Percentiles rank a stretch among this genome's conserved stretches.
phyloP scores from a whole-genome alignment of 177 flowering plant species.

The Vitis hybrid region DNA sequence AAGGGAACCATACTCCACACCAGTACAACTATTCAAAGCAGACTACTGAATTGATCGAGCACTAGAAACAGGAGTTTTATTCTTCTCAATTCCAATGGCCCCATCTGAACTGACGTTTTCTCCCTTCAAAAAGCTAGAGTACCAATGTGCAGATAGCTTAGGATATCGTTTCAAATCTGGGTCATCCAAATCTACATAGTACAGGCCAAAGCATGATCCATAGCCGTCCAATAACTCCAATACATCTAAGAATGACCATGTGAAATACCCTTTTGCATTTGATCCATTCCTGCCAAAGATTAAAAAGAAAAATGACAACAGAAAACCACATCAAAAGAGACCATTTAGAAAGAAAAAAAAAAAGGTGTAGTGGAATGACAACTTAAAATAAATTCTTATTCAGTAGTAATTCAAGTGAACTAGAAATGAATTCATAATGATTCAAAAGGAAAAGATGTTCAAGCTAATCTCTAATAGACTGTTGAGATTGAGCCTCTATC shows the following conservation, averaged over 20 bases:
- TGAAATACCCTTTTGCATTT: slow-evolving; percentile 36
- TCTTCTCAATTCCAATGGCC: slow-evolving; percentile 7
- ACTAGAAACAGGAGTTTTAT: slow-evolving; percentile 5
- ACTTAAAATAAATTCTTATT: slow-evolving; percentile 10
- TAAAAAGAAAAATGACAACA: too few relatives aligned
- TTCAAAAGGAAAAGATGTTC: too few relatives aligned
- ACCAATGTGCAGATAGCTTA: slow-evolving; percentile 62
- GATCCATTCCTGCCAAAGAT: slow-evolving; percentile 49
- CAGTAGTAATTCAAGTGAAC: neutral
- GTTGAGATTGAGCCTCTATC: too few relatives aligned
- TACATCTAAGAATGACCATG: slow-evolving; percentile 53
- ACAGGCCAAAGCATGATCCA: slow-evolving; percentile 31
- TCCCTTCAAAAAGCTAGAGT: slow-evolving; percentile 49
- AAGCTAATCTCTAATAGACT: too few relatives aligned
- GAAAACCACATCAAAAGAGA: too few relatives aligned
- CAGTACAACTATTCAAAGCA: neutral
- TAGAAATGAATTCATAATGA: neutral
- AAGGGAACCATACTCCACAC: too few relatives aligned
- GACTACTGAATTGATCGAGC: slow-evolving; percentile 2
- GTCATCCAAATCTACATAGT: slow-evolving; percentile 43
- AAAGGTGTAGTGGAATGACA: neutral
- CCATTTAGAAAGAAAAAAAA: neutral
- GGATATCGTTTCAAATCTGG: slow-evolving; percentile 39
- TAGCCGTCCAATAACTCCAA: slow-evolving; percentile 41
- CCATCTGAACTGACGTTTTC: slow-evolving; percentile 11